Evolutionary conservation across 148 eudicot species (phyloP).

Genomic region (Rhododendron simsii): DNA sequence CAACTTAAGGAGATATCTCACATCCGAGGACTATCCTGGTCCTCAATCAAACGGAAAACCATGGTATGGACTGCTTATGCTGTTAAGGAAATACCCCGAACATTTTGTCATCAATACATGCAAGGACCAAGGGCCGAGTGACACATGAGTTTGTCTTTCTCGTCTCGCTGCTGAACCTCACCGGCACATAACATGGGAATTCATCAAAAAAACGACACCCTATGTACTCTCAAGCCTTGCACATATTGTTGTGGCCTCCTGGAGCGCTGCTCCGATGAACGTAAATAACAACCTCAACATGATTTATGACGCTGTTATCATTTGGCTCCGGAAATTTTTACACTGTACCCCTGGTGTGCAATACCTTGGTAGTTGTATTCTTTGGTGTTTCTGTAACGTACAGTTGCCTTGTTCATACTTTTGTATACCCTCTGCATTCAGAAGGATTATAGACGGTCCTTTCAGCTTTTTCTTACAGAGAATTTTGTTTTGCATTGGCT

Average conservation of each 20-base stretch:
- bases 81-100: slow-evolving; percentile 82
- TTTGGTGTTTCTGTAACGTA: neutral
- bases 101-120: slow-evolving; percentile 75
- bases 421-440: neutral
- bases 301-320: neutral
- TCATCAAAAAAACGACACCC: neutral
- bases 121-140: slow-evolving; percentile 69
- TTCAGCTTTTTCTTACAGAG: neutral
- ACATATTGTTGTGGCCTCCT: neutral
- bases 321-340: neutral
- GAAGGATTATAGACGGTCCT: neutral
- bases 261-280: too few relatives aligned
- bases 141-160: slow-evolving; percentile 77
- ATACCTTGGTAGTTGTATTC: neutral
- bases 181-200: neutral
- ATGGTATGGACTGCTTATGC: slow-evolving; percentile 74
- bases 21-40: slow-evolving; percentile 58
- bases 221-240: neutral
- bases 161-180: slow-evolving; percentile 44
- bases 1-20: neutral
- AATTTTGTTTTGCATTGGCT: neutral
- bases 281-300: neutral
- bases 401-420: neutral
- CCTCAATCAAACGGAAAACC: slow-evolving; percentile 74
- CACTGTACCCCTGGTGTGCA: neutral